A percentile compares a stretch with the other conserved stretches of the same genome.
phyloP scores from a whole-genome alignment of 2,329 filamentous ascomycete species.

The Trichoderma afroharzianum region DNA sequence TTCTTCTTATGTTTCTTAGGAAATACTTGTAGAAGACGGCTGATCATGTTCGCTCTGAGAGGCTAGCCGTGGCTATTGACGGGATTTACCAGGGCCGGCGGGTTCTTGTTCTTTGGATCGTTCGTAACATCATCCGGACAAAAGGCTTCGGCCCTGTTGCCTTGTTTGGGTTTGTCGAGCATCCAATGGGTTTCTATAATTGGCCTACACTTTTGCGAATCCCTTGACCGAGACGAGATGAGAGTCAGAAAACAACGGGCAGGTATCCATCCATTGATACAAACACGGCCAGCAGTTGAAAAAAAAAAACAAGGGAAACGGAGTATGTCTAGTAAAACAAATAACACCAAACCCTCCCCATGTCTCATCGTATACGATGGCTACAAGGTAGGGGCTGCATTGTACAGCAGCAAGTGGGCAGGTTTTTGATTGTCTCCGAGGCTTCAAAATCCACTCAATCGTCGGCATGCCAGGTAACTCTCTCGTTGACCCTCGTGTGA shows the following conservation, averaged over 20 bases:
- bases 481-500: neutral
- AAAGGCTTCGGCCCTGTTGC: conserved; percentile 1
- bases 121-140: neutral
- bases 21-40: neutral
- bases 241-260: neutral
- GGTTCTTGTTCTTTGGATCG: neutral
- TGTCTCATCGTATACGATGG: neutral
- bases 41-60: neutral
- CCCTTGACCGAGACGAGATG: neutral
- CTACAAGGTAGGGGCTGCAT: neutral
- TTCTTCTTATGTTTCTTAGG: neutral
- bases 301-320: neutral
- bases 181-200: neutral
- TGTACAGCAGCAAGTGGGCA: neutral
- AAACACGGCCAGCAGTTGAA: neutral
- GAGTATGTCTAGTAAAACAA: neutral
- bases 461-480: neutral
- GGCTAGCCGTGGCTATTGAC: neutral
- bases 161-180: neutral
- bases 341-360: neutral
- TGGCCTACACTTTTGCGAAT: neutral
- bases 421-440: neutral
- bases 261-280: neutral
- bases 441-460: neutral
- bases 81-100: neutral